These are phyloP conservation scores for Picea glauca DNA, from an alignment of 75 land plant genomes.

Conservation along the genomic window DNA sequence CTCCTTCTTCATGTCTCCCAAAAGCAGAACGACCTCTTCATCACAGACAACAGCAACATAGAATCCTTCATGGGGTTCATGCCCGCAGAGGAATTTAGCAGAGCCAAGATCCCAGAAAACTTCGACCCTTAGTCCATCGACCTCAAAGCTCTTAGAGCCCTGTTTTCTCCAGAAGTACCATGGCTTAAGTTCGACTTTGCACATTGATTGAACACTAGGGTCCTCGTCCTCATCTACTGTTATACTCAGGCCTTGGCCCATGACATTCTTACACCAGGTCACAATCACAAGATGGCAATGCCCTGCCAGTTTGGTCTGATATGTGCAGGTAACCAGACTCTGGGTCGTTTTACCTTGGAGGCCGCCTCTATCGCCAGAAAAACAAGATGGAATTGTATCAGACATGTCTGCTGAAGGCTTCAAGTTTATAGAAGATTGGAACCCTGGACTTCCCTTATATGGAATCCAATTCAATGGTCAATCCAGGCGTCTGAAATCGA, in stretches of 20 bases:
- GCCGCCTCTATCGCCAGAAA: constrained; percentile 14
- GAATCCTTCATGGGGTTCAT: constrained; percentile 33
- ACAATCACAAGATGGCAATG: constrained; percentile 24
- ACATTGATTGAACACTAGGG: constrained; percentile 16
- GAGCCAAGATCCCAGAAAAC: constrained; percentile 29
- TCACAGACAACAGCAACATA: constrained; percentile 54
- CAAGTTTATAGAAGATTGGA: too few species aligned
- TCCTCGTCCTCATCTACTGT: constrained; percentile 20
- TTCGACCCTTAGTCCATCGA: constrained; percentile 20
- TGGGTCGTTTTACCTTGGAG: neutral
- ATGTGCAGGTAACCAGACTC: constrained; percentile 27
- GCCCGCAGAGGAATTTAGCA: constrained; percentile 20
- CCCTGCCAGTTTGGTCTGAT: constrained; percentile 39
- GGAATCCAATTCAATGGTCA: too few species aligned
- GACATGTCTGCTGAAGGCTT: neutral
- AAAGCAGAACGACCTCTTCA: constrained; percentile 47
- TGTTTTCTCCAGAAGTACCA: constrained; percentile 40
- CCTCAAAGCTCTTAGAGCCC: constrained; percentile 13
- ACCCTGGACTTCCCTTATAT: too few species aligned
- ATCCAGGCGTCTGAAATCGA: too few species aligned
- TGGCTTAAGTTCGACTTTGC: constrained; percentile 43
- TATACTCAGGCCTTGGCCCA: constrained; percentile 37
- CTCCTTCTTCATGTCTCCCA: constrained; percentile 57
- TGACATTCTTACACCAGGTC: constrained; percentile 42
- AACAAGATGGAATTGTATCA: constrained; percentile 4